phyloP scores from a whole-genome alignment of 257 asterid genomes.

The Solanum commersonii region DNA sequence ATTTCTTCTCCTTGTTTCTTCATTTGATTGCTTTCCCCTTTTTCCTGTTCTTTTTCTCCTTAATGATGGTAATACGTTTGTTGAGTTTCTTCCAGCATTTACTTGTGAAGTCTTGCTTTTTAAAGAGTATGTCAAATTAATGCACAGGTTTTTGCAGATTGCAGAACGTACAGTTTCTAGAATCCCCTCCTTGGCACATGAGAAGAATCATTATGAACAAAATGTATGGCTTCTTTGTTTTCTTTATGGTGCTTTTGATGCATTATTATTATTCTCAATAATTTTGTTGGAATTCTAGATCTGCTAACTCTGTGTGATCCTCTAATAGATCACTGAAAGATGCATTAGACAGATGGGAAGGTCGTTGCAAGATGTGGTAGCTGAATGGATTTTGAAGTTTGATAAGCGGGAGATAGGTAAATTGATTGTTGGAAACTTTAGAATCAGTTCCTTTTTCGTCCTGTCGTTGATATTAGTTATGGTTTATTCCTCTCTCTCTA shows the following conservation, averaged over 20 bases:
- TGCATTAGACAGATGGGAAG: slow-evolving; percentile 69
- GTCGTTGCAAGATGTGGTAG: slow-evolving; percentile 75
- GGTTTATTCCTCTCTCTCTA: background rate
- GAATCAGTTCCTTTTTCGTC: background rate
- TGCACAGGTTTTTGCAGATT: slow-evolving; percentile 37
- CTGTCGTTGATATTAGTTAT: background rate
- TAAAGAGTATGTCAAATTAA: background rate
- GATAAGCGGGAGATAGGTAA: slow-evolving; percentile 72
- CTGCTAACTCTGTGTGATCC: background rate
- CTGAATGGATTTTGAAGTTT: slow-evolving; percentile 63
- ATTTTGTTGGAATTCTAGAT: background rate
- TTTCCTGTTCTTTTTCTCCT: background rate
- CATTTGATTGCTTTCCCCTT: background rate
- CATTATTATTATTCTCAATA: background rate
- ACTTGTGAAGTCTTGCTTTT: background rate
- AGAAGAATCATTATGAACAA: slow-evolving; percentile 84
- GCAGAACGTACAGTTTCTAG: slow-evolving; percentile 43
- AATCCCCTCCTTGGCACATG: slow-evolving; percentile 79
- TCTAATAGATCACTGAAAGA: slow-evolving; percentile 64
- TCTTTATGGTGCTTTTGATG: background rate
- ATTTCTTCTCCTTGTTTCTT: background rate
- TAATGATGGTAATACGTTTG: background rate
- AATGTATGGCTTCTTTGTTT: slow-evolving; percentile 36
- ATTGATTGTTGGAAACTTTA: background rate
- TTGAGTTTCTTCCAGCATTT: background rate